These are phyloP conservation scores for Coffea eugenioides DNA, from an alignment of 257 asterid genomes.

Conservation along the genomic window DNA sequence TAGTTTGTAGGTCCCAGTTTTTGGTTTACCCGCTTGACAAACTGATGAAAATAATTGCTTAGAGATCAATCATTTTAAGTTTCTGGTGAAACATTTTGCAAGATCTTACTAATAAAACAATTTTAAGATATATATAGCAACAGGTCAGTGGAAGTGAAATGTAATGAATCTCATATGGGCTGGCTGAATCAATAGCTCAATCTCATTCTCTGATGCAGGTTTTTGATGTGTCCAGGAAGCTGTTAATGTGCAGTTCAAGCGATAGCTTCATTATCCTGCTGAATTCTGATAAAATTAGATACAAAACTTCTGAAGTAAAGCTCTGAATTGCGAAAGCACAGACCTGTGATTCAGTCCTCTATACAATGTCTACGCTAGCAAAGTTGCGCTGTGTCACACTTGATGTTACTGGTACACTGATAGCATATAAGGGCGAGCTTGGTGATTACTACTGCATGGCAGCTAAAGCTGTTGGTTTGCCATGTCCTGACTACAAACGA, in stretches of 20 bases:
- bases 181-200: not conserved
- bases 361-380: conserved; percentile 59
- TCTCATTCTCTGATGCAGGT: not conserved
- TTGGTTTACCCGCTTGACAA: too few relatives aligned
- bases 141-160: not conserved
- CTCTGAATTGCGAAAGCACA: not conserved
- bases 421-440: conserved; percentile 97
- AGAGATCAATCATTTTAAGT: not conserved
- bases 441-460: conserved; percentile 99
- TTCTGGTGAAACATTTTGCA: not conserved
- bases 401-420: conserved; percentile 94
- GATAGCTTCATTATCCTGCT: not conserved
- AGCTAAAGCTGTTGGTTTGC: conserved; percentile 88
- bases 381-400: conserved; percentile 76
- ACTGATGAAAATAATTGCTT: not conserved
- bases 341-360: conserved; percentile 12
- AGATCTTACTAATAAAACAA: not conserved
- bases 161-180: not conserved
- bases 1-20: too few relatives aligned
- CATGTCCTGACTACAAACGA: conserved; percentile 90
- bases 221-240: not conserved
- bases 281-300: not conserved
- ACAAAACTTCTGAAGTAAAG: not conserved
- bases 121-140: not conserved
- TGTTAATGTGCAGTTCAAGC: not conserved